Conservation (phyloP, 176 grass and related monocot species). For the Musa schizocarpa region DNA sequence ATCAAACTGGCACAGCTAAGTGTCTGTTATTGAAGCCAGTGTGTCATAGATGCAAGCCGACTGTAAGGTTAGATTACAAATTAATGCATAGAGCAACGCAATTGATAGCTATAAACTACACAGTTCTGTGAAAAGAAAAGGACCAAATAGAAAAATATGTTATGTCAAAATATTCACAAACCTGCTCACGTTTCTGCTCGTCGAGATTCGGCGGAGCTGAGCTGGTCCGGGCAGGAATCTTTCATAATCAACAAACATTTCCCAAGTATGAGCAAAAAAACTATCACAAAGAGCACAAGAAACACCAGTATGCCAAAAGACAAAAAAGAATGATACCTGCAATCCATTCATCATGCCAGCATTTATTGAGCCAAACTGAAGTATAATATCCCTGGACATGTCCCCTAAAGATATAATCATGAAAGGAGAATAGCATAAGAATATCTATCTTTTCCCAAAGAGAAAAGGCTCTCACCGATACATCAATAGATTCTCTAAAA, state of each 20-base stretch:
- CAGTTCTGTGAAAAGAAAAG: too few species aligned
- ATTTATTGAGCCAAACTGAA: slow-evolving; percentile 92
- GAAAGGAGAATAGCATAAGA: neutral
- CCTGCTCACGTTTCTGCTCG: slow-evolving; percentile 87
- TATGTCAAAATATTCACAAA: slow-evolving; percentile 15
- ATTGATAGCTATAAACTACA: too few species aligned
- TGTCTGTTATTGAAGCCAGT: neutral
- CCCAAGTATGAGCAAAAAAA: neutral
- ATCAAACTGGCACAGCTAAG: neutral
- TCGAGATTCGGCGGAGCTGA: slow-evolving; percentile 96
- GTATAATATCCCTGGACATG: slow-evolving; percentile 35
- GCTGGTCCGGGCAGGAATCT: slow-evolving; percentile 95
- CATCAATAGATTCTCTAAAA: neutral
- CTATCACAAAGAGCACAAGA: slow-evolving; percentile 5
- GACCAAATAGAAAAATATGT: neutral
- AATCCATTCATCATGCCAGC: slow-evolving; percentile 46
- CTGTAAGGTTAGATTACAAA: too few species aligned
- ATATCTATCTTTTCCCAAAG: neutral
- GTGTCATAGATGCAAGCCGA: neutral
- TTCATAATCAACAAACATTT: slow-evolving; percentile 18
- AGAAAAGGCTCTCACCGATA: neutral
- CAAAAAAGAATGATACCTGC: slow-evolving; percentile 41
- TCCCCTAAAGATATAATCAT: slow-evolving; percentile 33
- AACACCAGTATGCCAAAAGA: slow-evolving; percentile 2
- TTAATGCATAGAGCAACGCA: too few species aligned